Evolutionary conservation across 306 rosid species (phyloP), one percentile per base, ranked within the genome.

Genomic region (Medicago lupulina): DNA sequence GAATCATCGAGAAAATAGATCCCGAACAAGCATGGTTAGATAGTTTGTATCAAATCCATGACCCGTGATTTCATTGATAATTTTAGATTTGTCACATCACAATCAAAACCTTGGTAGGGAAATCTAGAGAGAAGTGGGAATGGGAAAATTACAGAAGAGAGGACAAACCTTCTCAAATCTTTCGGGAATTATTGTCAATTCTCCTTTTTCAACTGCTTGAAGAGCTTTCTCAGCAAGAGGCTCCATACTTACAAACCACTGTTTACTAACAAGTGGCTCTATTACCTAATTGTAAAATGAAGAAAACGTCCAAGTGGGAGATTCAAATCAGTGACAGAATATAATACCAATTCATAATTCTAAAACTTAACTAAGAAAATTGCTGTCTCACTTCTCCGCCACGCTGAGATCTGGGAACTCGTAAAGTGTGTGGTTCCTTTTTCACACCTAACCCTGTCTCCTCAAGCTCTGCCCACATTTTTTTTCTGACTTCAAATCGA

Each of bases 321-420:
- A 39, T 21, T 21, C 46, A 57, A 43, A 36, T 67, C 60, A 67
- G 54, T 18, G 19, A 43, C 18, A 71, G 40, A 67, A 34, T 23
- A 79, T 28, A 81, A 38, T 40, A 50, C 51, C 61, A 60, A 74
- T 19, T 64, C 50, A 71, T 18, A 78, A 65, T 57, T 53, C 31
- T 69, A 55, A 81, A 55, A 78, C 53, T 61, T 38, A 77, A 59
- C n/a, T 9, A 31, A 8, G 57, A 68, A 36, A 23, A 13, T 17
- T 31, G 41, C 16, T 60, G 70, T 87, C 89, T 91, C 83, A 94
- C 98, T 85, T 91, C 98, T 81, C 98, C 98, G 61, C 98, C 98
- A 76, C 98, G 98, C 77, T 94, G 98, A 67, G 98, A 94, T 85
- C 98, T 94, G 43, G 98, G 98, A 74, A 94, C 97, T 57, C 98